phyloP scores from a whole-genome alignment of 2,329 filamentous ascomycete species.

The Verticillium longisporum region DNA sequence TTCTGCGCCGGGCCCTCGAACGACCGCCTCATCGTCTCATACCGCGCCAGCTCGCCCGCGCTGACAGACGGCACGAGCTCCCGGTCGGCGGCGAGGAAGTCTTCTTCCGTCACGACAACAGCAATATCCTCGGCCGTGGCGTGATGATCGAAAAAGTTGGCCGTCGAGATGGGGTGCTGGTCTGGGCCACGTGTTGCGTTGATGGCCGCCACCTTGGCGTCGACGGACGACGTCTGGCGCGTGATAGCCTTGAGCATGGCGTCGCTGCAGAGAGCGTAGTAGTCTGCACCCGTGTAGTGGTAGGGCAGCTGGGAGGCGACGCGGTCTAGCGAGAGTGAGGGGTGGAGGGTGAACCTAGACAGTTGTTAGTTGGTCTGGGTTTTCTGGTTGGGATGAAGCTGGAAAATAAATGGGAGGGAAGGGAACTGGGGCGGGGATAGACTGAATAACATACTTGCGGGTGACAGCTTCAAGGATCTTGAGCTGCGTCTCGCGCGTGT shows the following conservation, averaged over 20 bases:
- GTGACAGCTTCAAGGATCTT: constrained; percentile 93
- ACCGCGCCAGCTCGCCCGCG: constrained; percentile 84
- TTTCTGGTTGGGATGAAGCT: no score
- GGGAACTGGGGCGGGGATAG: no score
- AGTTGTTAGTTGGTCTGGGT: constrained; percentile 1
- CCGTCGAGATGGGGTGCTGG: constrained; percentile 62
- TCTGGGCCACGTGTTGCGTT: constrained; percentile 36
- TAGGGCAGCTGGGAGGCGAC: constrained; percentile 79
- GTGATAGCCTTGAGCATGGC: constrained; percentile 99
- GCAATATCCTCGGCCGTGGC: constrained; percentile 75
- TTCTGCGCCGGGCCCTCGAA: constrained; percentile 60
- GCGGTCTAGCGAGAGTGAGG: constrained; percentile 65
- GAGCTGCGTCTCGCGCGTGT: constrained; percentile 93
- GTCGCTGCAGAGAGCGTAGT: constrained; percentile 95
- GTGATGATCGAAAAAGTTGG: constrained; percentile 92
- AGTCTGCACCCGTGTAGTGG: constrained; percentile 94
- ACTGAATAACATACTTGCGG: constrained; percentile 62
- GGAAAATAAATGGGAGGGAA: not conserved
- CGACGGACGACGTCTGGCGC: constrained; percentile 75
- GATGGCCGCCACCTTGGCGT: constrained; percentile 70
- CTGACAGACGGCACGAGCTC: constrained; percentile 94
- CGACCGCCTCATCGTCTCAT: constrained; percentile 71
- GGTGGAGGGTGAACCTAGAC: constrained; percentile 73
- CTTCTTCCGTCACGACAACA: constrained; percentile 82
- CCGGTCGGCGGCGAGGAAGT: constrained; percentile 73